Evolutionary conservation across 192 early-diverging fungal genomes (phyloP).

Genomic region (Coemansia furcata): DNA sequence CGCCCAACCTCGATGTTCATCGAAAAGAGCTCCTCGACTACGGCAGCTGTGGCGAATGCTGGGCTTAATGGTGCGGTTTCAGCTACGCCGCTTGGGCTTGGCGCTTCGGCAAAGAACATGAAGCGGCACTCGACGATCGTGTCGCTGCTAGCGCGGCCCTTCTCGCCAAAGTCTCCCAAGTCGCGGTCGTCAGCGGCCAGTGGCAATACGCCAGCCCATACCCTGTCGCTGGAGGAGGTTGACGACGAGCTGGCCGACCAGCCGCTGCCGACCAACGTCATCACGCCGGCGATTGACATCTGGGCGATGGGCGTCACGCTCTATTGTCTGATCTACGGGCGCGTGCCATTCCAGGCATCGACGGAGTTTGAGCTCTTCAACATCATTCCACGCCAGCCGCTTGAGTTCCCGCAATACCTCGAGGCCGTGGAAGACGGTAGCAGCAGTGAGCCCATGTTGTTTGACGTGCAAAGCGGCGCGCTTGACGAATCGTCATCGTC

Average conservation of each 20-base stretch:
- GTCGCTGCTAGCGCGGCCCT: constrained; percentile 44
- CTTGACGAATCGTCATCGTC: background rate
- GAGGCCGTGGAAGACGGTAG: constrained; percentile 13
- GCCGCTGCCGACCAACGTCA: constrained; percentile 52
- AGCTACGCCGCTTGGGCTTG: constrained; percentile 1
- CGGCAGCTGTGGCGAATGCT: background rate
- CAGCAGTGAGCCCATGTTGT: constrained; percentile 10
- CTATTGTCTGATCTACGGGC: constrained; percentile 90
- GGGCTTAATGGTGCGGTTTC: background rate
- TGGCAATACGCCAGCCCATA: background rate
- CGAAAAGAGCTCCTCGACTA: constrained; percentile 12
- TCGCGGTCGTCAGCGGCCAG: constrained; percentile 1
- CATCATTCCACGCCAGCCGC: constrained; percentile 74
- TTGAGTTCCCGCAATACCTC: constrained; percentile 53
- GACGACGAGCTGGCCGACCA: constrained; percentile 15
- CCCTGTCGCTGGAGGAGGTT: constrained; percentile 16
- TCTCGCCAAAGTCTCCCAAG: constrained; percentile 25
- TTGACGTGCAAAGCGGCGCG: background rate
- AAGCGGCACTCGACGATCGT: constrained; percentile 49
- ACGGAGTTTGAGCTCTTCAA: constrained; percentile 97
- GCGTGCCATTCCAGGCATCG: constrained; percentile 88
- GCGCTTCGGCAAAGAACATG: constrained; percentile 12
- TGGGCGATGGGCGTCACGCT: constrained; percentile 98
- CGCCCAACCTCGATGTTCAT: constrained; percentile 34
- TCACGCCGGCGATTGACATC: constrained; percentile 90